phyloP scores from a whole-genome alignment of 2,329 filamentous ascomycete genomes.

The Tolypocladium endophyticum region DNA sequence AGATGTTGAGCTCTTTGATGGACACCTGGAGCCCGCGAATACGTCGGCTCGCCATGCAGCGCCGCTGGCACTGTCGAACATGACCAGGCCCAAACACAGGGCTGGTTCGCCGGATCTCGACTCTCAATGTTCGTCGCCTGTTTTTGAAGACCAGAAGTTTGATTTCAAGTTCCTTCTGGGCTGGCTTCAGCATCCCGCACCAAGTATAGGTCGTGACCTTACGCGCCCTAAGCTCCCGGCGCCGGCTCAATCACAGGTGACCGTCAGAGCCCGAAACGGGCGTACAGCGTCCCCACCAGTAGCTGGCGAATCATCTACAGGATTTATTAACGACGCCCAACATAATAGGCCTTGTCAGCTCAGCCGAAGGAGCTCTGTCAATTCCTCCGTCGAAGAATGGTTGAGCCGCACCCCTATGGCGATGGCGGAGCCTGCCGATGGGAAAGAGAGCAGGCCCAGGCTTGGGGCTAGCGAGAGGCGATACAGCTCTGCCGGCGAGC shows the following conservation, averaged over 20 bases:
- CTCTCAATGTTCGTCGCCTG: slow-evolving; percentile 43
- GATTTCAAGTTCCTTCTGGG: slow-evolving; percentile 68
- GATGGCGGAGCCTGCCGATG: neutral
- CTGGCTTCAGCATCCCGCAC: slow-evolving; percentile 45
- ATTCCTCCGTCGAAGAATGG: slow-evolving; percentile 18
- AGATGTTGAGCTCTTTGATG: slow-evolving; percentile 2
- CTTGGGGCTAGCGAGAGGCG: neutral
- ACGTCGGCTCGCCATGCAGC: neutral
- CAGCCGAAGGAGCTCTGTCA: slow-evolving; percentile 15
- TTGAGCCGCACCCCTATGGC: slow-evolving; percentile 9
- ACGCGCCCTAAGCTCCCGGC: slow-evolving; percentile 58
- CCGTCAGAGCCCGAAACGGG: slow-evolving; percentile 26
- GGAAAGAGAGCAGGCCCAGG: neutral
- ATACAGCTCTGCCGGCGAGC: slow-evolving; percentile 1
- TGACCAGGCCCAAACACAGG: slow-evolving; percentile 16
- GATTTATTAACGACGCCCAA: neutral
- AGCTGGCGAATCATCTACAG: neutral
- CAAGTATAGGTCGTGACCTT: slow-evolving; percentile 51
- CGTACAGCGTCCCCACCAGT: neutral
- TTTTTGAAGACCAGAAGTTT: slow-evolving; percentile 46
- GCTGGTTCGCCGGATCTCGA: slow-evolving; percentile 36
- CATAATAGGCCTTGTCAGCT: neutral
- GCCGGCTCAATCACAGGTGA: slow-evolving; percentile 57
- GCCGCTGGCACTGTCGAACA: neutral
- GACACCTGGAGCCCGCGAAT: slow-evolving; percentile 39